phyloP scores from a whole-genome alignment of 768 basidiomycete species.

The Termitomyces titanicus region DNA sequence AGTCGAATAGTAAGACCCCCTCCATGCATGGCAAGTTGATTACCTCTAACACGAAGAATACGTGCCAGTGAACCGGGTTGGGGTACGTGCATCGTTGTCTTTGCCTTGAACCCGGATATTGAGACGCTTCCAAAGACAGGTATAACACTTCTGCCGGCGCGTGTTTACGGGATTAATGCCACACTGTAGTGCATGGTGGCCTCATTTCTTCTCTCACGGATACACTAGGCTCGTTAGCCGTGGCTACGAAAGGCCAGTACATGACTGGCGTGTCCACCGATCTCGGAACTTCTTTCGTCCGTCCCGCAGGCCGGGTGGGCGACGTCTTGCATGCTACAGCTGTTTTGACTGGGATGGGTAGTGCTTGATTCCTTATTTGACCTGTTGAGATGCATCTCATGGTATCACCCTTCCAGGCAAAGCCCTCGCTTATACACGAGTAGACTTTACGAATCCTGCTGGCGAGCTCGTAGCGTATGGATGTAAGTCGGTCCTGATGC shows the following conservation, averaged over 20 bases:
- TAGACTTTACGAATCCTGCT: conserved; percentile 64
- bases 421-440: conserved; percentile 75
- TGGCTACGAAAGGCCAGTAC: conserved; percentile 75
- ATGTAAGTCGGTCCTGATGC: conserved; percentile 41
- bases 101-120: not conserved
- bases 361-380: not conserved
- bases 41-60: not conserved
- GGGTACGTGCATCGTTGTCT: conserved; percentile 41
- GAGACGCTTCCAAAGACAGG: conserved; percentile 31
- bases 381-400: not conserved
- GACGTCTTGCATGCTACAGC: conserved; percentile 66
- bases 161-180: not conserved
- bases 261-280: conserved; percentile 91
- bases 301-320: conserved; percentile 69
- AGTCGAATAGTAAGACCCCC: conserved; percentile 60
- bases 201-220: conserved; percentile 80
- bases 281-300: conserved; percentile 74
- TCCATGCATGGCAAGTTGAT: not conserved
- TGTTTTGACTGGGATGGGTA: conserved; percentile 68
- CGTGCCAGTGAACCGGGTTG: conserved; percentile 73
- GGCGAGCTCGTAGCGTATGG: conserved; percentile 81
- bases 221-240: conserved; percentile 80
- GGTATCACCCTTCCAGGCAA: conserved; percentile 46
- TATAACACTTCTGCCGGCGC: conserved; percentile 9
- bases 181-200: conserved; percentile 64